Evolutionary conservation across 257 asterid genomes (phyloP).

Genomic region (Petunia axillaris): DNA sequence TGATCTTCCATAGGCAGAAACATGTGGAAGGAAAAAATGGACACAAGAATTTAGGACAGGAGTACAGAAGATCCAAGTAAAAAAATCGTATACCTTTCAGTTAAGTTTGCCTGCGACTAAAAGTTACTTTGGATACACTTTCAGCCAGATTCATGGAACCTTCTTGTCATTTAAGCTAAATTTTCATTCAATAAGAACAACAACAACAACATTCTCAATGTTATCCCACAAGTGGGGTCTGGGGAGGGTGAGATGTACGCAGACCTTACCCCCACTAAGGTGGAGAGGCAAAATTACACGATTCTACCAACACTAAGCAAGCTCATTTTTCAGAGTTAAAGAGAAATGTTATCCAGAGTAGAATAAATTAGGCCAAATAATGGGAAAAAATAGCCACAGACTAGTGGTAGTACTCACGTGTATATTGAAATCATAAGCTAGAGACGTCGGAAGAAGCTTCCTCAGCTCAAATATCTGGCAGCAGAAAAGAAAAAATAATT

Average conservation of each 20-base stretch:
- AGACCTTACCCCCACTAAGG: no score
- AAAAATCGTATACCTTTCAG: not conserved
- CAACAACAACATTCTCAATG: no score
- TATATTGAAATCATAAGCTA: slow-evolving; percentile 82
- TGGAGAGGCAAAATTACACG: not conserved
- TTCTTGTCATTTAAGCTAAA: not conserved
- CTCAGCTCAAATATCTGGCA: slow-evolving; percentile 84
- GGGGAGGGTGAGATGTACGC: no score
- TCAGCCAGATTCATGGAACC: not conserved
- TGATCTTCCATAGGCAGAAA: slow-evolving; percentile 57
- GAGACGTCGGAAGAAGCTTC: slow-evolving; percentile 88
- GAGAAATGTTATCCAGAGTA: not conserved
- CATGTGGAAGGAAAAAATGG: not conserved
- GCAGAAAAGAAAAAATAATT: slow-evolving; percentile 18
- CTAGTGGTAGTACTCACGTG: slow-evolving; percentile 58
- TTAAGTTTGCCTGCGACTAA: not conserved
- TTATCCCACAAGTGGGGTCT: no score
- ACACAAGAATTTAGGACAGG: not conserved
- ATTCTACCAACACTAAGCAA: not conserved
- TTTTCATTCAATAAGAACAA: not conserved
- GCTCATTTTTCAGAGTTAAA: slow-evolving; percentile 6
- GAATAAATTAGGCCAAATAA: not conserved
- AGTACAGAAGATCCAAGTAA: slow-evolving; percentile 17
- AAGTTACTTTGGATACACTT: not conserved
- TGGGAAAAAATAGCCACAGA: not conserved